A percentile compares a stretch with the other conserved stretches of the same genome.
Conservation (phyloP, 495 filamentous ascomycete species). For the Penicillium goetzii region DNA sequence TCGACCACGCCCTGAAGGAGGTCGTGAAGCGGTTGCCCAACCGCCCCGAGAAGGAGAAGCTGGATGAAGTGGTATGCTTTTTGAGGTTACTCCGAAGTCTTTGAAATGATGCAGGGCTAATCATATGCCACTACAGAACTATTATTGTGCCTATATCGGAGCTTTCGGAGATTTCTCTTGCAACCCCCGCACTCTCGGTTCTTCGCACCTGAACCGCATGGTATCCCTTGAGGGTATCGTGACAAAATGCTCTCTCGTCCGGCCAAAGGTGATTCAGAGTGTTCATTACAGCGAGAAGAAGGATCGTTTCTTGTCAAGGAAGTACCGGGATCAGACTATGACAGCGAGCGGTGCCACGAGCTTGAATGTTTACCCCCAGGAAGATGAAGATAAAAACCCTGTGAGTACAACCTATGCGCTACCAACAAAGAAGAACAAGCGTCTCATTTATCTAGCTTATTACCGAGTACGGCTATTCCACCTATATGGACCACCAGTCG, state of each 20-base stretch:
- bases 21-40: constrained; percentile 78
- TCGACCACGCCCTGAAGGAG: constrained; percentile 86
- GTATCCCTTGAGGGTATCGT: constrained; percentile 98
- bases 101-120: background rate
- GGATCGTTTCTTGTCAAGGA: constrained; percentile 78
- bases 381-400: constrained; percentile 82
- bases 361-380: constrained; percentile 89
- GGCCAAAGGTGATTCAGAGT: constrained; percentile 96
- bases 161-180: constrained; percentile 94
- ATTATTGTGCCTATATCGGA: constrained; percentile 93
- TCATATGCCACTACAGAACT: constrained; percentile 54
- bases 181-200: constrained; percentile 91
- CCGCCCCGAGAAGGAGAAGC: constrained; percentile 59
- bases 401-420: constrained; percentile 38
- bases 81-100: background rate
- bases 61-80: constrained; percentile 61
- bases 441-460: constrained; percentile 55
- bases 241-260: constrained; percentile 90
- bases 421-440: background rate
- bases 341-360: constrained; percentile 83
- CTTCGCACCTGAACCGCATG: constrained; percentile 89
- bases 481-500: constrained; percentile 95
- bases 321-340: constrained; percentile 97
- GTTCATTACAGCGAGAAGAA: constrained; percentile 92
- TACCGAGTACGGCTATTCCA: constrained; percentile 95